Evolutionary conservation across 2,329 filamentous ascomycete genomes (phyloP), one percentile per base, ranked within the genome.

Genomic region (Thelonectria olida): DNA sequence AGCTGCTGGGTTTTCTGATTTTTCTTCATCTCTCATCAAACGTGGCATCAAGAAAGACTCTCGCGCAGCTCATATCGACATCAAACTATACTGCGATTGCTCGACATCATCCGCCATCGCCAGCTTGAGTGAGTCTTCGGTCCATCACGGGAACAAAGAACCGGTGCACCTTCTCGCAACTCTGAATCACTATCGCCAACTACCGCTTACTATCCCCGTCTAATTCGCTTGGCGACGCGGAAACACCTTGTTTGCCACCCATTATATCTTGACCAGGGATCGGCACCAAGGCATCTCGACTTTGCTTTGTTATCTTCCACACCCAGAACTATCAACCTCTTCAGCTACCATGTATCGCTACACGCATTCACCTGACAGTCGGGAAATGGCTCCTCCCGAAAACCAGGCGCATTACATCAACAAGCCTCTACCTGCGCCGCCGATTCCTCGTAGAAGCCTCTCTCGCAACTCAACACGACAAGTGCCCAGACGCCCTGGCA

Each of bases 381-480:
- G 67, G 54, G 67, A 68, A 58, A 27, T 62, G 27, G 57, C 62
- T 12, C 69, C 68, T 17, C 69, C 69, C 13, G 60, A 67, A 52
- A 71, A 71, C 47, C 63, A 65, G 58, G 64, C 61, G 20, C 61
- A 65, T 23, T 72, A 72, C 48, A 55, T 54, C 31, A 62, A 56
- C 19, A 68, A 57, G 51, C 68, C 69, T 19, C 42, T 72, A 5
- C 69, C 68, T 1, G 23, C 45, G 12, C 67, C 67, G 23, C 69
- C 68, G 34, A 12, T 22, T 27, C 15, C 45, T 17, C 9, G n/a
- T 6, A 10, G 36, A 20, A 57, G 49, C 15, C 55, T 59, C 4
- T 52, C 49, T 28, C 63, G 59, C 25, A 64, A 45, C 20, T 20
- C 59, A 36, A 54, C 59, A 19, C 58, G 54, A 7, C 31, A 28